phyloP scores from a whole-genome alignment of 2,329 filamentous ascomycete genomes.

The Xylaria polymorpha region DNA sequence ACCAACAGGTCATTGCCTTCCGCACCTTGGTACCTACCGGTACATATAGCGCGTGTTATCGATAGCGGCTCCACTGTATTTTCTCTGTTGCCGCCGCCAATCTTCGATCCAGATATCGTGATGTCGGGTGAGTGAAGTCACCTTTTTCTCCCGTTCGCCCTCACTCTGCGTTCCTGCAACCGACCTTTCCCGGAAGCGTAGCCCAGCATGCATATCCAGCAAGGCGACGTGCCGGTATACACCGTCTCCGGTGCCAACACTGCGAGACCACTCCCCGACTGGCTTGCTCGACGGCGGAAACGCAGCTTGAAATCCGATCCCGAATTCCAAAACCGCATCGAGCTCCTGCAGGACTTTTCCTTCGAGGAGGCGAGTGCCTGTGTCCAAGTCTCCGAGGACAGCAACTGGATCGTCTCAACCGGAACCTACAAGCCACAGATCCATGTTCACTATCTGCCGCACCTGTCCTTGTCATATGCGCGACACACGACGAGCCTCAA shows the following conservation, averaged over 20 bases:
- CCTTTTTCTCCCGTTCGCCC: neutral
- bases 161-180: neutral
- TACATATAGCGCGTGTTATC: conserved; percentile 21
- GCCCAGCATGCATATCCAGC: conserved; percentile 79
- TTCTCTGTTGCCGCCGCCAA: conserved; percentile 27
- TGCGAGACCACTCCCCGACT: conserved; percentile 89
- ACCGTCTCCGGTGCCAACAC: conserved; percentile 93
- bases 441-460: conserved; percentile 93
- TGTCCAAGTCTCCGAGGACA: conserved; percentile 88
- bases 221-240: conserved; percentile 88
- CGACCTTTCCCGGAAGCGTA: conserved; percentile 14
- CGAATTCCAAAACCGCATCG: conserved; percentile 92
- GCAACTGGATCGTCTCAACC: conserved; percentile 96
- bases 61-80: conserved; percentile 35
- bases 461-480: conserved; percentile 92
- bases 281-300: conserved; percentile 88
- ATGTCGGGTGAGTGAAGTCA: neutral
- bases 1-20: too few species aligned
- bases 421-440: conserved; percentile 84
- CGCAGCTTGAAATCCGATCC: conserved; percentile 90
- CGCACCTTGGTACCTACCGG: neutral
- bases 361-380: conserved; percentile 96
- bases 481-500: conserved; percentile 91
- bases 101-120: neutral
- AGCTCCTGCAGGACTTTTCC: conserved; percentile 96